Evolutionary conservation across 805 yeast genomes (phyloP), one percentile per base, ranked within the genome.

Genomic region (Nadsonia fulvescens): DNA sequence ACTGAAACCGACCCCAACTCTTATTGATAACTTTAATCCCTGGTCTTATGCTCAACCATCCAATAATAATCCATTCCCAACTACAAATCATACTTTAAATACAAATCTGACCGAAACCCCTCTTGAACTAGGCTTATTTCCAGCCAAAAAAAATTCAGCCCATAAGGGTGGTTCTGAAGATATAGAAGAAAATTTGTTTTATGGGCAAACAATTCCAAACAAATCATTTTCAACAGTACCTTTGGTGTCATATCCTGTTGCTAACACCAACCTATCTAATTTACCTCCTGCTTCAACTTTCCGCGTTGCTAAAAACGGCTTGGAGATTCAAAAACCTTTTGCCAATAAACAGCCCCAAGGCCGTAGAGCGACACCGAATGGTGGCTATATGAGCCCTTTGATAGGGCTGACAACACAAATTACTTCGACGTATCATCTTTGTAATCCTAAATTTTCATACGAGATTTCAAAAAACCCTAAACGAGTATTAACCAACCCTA

Each of bases 401-500:
- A 57, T 63, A 31, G 93, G 93, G 1, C 54, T 86, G 32, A 77
- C 94, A 0, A 63, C 71, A 4, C 68, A 76, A 24, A 53, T 89
- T 26, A 63, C 86, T 2, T 68, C 82, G 12, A 74, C 94, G 0
- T 89, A 77, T 47, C 58, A 76, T 6, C 63, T 86, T 30, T 86
- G 95, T 51, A 76, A 81, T 33, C 79, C 95, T 1, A 63, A 59
- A 18, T 89, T 81, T 51, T 70, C 71, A 35, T 89, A 89, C 48
- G 73, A 74, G 37, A 66, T 79, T 10, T 63, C 81, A 3, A 70
- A 79, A 32, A 89, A 89, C 44, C 99, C 98, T 3, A 69, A 79
- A 33, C 57, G 98, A 30, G 94, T 82, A 3, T 55, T 89, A 22
- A 91, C 98, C 0, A 86, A 89, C 46, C 95, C 95, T 3, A 68